Percentiles rank a stretch among this genome's conserved stretches.
These are phyloP conservation scores for Diaporthe amygdali DNA, from an alignment of 2,329 filamentous ascomycete species.

Conservation along the genomic window DNA sequence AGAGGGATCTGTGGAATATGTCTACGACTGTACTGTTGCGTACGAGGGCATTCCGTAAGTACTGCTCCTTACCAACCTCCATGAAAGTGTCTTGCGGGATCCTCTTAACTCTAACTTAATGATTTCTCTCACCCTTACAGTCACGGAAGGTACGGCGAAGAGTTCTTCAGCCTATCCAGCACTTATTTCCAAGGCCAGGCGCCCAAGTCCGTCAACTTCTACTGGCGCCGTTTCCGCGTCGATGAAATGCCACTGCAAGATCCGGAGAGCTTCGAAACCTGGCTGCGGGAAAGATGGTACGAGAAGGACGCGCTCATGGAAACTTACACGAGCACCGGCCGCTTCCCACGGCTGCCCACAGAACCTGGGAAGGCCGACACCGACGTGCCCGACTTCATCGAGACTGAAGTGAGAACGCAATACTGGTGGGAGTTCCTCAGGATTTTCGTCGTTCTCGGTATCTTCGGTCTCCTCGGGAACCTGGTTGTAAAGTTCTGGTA, in stretches of 20 bases:
- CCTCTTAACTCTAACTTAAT: neutral
- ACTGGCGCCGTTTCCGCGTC: slow-evolving; percentile 87
- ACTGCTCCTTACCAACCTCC: neutral
- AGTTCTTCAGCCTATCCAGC: slow-evolving; percentile 84
- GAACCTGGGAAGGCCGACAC: slow-evolving; percentile 41
- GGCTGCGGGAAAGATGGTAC: slow-evolving; percentile 86
- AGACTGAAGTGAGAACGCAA: slow-evolving; percentile 62
- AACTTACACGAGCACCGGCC: slow-evolving; percentile 76
- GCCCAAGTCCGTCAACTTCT: slow-evolving; percentile 95
- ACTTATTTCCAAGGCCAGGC: slow-evolving; percentile 89
- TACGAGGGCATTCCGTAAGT: slow-evolving; percentile 94
- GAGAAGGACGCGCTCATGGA: slow-evolving; percentile 93
- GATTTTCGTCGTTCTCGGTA: slow-evolving; percentile 56
- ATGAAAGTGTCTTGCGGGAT: neutral
- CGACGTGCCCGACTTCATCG: slow-evolving; percentile 48
- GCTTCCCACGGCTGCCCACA: slow-evolving; percentile 74
- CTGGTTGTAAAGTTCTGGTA: slow-evolving; percentile 35
- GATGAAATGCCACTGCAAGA: slow-evolving; percentile 81
- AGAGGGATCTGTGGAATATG: slow-evolving; percentile 75
- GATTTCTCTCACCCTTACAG: slow-evolving; percentile 43
- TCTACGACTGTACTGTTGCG: slow-evolving; percentile 93
- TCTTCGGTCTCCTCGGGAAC: slow-evolving; percentile 47
- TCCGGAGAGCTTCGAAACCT: slow-evolving; percentile 76
- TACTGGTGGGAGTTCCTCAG: slow-evolving; percentile 61
- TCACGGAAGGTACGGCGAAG: slow-evolving; percentile 84